phyloP scores from a whole-genome alignment of 2,329 filamentous ascomycete genomes.

The Diaporthe eres region DNA sequence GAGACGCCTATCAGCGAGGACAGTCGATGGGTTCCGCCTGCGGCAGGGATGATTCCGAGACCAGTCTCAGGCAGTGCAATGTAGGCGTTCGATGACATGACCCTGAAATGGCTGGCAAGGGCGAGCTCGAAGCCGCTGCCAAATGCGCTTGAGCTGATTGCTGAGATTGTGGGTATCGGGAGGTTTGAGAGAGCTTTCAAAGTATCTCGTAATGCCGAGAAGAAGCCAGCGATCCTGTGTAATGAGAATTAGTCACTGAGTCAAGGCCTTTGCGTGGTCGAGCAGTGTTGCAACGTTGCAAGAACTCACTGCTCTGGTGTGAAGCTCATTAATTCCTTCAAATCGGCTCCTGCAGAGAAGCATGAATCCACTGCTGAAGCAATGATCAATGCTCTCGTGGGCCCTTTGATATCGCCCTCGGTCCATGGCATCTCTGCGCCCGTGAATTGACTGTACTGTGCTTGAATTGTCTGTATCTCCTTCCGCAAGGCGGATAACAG shows the following conservation, averaged over 20 bases:
- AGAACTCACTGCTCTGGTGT: slow-evolving; percentile 80
- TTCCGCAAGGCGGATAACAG: slow-evolving; percentile 80
- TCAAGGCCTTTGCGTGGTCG: not conserved
- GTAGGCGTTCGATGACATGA: slow-evolving; percentile 82
- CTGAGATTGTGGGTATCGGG: slow-evolving; percentile 90
- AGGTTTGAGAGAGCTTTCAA: slow-evolving; percentile 81
- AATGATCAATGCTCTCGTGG: slow-evolving; percentile 85
- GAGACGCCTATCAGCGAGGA: slow-evolving; percentile 83
- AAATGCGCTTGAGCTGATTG: slow-evolving; percentile 87
- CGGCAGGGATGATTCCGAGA: slow-evolving; percentile 93
- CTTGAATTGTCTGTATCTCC: slow-evolving; percentile 80
- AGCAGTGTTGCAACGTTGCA: not conserved
- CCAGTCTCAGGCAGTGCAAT: slow-evolving; percentile 93
- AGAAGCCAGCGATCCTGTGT: slow-evolving; percentile 81
- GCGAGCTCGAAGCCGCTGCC: slow-evolving; percentile 95
- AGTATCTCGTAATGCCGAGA: slow-evolving; percentile 81
- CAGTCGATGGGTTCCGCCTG: slow-evolving; percentile 91
- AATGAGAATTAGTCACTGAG: not conserved
- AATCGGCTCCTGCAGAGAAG: slow-evolving; percentile 95
- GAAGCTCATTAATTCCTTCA: slow-evolving; percentile 88
- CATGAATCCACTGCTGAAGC: slow-evolving; percentile 85
- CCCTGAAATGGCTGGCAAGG: slow-evolving; percentile 88
- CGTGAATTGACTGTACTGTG: slow-evolving; percentile 67
- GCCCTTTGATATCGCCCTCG: slow-evolving; percentile 62
- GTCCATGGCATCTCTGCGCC: slow-evolving; percentile 65